Base-by-base conservation (phyloP, 495 filamentous ascomycete species). In the Aspergillus kassunensis region DNA sequence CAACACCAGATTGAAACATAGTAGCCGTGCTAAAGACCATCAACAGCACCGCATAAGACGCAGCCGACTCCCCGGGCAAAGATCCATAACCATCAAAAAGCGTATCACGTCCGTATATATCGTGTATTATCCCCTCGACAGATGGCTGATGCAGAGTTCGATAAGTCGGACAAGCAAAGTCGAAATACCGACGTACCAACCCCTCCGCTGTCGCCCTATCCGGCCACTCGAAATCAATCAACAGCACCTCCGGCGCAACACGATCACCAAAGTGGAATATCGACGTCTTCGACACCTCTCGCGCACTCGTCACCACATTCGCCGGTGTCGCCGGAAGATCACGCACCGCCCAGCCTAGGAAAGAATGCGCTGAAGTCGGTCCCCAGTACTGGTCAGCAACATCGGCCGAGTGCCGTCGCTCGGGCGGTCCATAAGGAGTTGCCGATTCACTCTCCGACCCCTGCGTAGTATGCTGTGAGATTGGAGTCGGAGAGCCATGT, bases 161-260 rank as follows among this genome's bases (percentile, higher is more conserved):
- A 39, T 68, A 66, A 0, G 65, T 68, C 18, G 61, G 65, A 4
- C 63, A 58, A 27, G 63, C 63, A 30, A 68, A 68, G 8, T 68
- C 65, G 33, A 68, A 68, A 42, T 68, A 68, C 16, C 63, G 61
- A 43, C 46, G 59, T 6, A 61, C 44, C 31, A 65, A 43, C n/a
- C 27, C 29, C 18, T 57, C 51, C 1, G 59, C 61, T 0, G 43
- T 49, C 12, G 29, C 29, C 20, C 41, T 29, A 43, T 51, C 42
- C 2, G 63, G 65, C 64, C 64, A 67, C 35, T 46, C 16, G 15
- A 67, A 53, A 12, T 59, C 51, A 2, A 44, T 31, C 21, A 51
- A 35, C 10, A 24, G 39, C n/a, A 58, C 51, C 6, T 41, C 48
- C 12, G 58, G 60, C 6, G 45, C 52, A 4, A 53, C 24, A 9